A percentile compares a stretch with the other conserved stretches of the same genome.
phyloP scores from a whole-genome alignment of 805 yeast species.

The Candida maltosa region DNA sequence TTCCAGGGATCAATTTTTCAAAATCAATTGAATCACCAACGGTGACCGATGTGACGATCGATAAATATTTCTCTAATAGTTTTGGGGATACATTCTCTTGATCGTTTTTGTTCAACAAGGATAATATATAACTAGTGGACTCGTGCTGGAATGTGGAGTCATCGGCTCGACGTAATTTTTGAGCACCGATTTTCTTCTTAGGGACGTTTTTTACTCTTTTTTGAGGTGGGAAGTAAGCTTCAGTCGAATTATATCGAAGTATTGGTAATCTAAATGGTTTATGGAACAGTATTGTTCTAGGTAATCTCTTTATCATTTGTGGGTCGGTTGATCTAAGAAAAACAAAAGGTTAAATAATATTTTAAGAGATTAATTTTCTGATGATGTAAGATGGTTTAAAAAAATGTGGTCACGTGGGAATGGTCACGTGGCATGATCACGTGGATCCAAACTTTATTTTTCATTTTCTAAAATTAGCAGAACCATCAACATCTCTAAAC shows the following conservation, averaged over 20 bases:
- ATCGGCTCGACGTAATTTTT: constrained; percentile 22
- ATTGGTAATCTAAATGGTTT: neutral
- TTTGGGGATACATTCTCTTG: constrained; percentile 15
- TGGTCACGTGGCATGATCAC: too few relatives aligned
- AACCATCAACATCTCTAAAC: too few relatives aligned
- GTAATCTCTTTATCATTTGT: too few relatives aligned
- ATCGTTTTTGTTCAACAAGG: constrained; percentile 21
- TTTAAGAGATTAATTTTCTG: too few relatives aligned
- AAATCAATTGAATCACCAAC: constrained; percentile 72
- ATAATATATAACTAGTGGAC: constrained; percentile 20
- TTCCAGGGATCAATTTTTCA: constrained; percentile 34
- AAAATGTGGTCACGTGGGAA: too few relatives aligned
- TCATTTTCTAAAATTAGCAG: too few relatives aligned
- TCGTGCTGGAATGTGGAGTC: constrained; percentile 19
- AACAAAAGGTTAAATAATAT: neutral
- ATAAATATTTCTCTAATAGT: constrained; percentile 21
- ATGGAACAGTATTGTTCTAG: too few relatives aligned
- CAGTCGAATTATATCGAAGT: neutral
- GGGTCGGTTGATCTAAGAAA: too few relatives aligned
- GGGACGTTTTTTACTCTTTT: constrained; percentile 3
- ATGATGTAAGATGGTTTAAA: too few relatives aligned
- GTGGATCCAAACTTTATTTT: too few relatives aligned
- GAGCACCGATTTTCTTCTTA: constrained; percentile 14
- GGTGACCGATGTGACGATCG: constrained; percentile 67
- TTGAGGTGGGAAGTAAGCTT: neutral